Conservation (phyloP, 164 flowering plant genomes). For the Magnolia changhungtana region DNA sequence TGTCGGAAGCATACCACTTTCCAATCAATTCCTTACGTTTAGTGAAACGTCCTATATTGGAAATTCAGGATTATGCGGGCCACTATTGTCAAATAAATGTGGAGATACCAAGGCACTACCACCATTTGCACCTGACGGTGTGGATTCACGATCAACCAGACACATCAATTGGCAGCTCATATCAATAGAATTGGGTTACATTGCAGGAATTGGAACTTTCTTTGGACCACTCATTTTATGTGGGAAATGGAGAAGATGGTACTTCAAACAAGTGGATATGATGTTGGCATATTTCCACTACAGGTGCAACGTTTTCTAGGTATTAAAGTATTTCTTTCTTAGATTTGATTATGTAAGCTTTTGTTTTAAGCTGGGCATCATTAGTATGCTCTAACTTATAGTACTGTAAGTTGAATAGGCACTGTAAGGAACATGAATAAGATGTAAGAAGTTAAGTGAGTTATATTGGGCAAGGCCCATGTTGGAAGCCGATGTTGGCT, state of each 20-base stretch:
- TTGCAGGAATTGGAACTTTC: neutral
- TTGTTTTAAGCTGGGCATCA: too few relatives aligned
- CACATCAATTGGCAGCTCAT: neutral
- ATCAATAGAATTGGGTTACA: neutral
- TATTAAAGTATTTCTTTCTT: too few relatives aligned
- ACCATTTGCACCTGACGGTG: neutral
- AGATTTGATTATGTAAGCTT: too few relatives aligned
- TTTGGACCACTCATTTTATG: neutral
- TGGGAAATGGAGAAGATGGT: neutral
- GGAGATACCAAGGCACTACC: neutral
- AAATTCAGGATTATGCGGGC: slow-evolving; percentile 18
- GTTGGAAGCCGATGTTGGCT: too few relatives aligned
- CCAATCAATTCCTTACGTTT: slow-evolving; percentile 14
- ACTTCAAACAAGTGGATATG: neutral
- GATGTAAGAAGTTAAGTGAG: too few relatives aligned
- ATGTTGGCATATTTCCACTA: neutral
- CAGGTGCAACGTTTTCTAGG: too few relatives aligned
- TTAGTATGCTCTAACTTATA: too few relatives aligned
- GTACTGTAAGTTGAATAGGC: too few relatives aligned
- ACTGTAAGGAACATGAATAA: too few relatives aligned
- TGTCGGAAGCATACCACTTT: slow-evolving; percentile 14
- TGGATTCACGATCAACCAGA: neutral
- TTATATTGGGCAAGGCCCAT: too few relatives aligned
- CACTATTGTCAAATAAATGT: slow-evolving; percentile 2
- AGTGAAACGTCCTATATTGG: slow-evolving; percentile 1